Evolutionary conservation across 2,329 filamentous ascomycete genomes (phyloP).

Genomic region (Escovopsis weberi): DNA sequence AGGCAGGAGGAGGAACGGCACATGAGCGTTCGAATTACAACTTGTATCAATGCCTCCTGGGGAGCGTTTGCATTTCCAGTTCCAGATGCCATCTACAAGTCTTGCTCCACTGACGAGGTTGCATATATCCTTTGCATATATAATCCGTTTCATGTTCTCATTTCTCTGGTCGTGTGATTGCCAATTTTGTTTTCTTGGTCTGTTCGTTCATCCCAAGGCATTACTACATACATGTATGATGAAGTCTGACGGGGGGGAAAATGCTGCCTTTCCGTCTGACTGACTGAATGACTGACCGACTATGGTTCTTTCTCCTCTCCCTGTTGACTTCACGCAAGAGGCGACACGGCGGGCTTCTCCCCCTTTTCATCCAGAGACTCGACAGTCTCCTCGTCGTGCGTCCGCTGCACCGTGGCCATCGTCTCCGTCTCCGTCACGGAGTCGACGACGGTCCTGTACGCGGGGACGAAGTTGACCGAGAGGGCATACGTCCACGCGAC

Average conservation of each 20-base stretch:
- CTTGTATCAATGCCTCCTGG: background rate
- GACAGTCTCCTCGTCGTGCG: constrained; percentile 15
- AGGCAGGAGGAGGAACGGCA: constrained; percentile 59
- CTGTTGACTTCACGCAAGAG: background rate
- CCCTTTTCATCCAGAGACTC: constrained; percentile 1
- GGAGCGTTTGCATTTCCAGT: no score
- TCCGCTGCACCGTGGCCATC: constrained; percentile 22
- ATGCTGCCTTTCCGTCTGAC: no score
- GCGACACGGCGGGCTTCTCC: constrained; percentile 4
- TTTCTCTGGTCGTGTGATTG: no score
- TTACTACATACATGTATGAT: no score
- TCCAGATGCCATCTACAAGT: no score
- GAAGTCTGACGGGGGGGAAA: no score
- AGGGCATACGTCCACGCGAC: constrained; percentile 41
- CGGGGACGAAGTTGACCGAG: constrained; percentile 51
- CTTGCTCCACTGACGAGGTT: no score
- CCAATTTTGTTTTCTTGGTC: no score
- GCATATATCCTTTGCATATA: no score
- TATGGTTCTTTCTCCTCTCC: background rate
- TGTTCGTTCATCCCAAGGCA: no score
- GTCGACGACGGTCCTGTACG: constrained; percentile 50
- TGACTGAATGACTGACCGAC: no score
- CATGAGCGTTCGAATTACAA: background rate
- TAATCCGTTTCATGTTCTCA: no score
- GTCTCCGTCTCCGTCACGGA: constrained; percentile 30